These are phyloP conservation scores for Fusarium musae DNA, from an alignment of 2,329 filamentous ascomycete genomes.

Conservation along the genomic window DNA sequence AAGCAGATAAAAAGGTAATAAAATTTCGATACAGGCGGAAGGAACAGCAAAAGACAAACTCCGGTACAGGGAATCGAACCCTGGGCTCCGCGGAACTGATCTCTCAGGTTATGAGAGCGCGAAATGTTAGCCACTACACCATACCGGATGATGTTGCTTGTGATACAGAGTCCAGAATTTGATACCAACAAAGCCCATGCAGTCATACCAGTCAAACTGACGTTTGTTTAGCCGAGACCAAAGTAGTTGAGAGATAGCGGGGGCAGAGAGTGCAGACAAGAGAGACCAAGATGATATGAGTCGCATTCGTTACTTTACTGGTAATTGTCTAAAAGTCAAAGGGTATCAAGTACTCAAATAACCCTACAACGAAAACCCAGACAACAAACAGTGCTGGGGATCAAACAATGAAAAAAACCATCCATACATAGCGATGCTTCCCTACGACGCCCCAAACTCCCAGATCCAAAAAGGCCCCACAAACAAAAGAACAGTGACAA, in stretches of 20 bases:
- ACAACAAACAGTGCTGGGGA: constrained; percentile 25
- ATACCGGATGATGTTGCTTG: constrained; percentile 37
- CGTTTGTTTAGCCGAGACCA: background rate
- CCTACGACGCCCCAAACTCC: constrained; percentile 30
- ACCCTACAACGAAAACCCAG: constrained; percentile 36
- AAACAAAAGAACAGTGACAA: background rate
- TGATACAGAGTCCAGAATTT: fast-evolving
- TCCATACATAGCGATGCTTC: constrained; percentile 3
- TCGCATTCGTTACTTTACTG: constrained; percentile 23
- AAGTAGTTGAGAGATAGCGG: background rate
- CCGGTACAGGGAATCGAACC: constrained; percentile 46
- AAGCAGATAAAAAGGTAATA: background rate
- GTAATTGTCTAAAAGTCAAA: constrained; percentile 39
- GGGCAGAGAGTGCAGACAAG: too few relatives aligned
- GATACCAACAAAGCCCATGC: fast-evolving
- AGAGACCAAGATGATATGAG: constrained; percentile 17
- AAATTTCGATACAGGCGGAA: background rate
- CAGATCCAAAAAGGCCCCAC: constrained; percentile 16
- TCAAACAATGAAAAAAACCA: constrained; percentile 14
- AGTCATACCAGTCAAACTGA: background rate
- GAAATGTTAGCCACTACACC: constrained; percentile 51
- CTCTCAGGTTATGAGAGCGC: constrained; percentile 47
- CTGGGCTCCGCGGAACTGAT: constrained; percentile 42
- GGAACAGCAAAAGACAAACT: constrained; percentile 16
- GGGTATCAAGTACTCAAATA: constrained; percentile 52